Base-by-base conservation (phyloP, 345 rosid genomes). In the Fremontodendron californicum region DNA sequence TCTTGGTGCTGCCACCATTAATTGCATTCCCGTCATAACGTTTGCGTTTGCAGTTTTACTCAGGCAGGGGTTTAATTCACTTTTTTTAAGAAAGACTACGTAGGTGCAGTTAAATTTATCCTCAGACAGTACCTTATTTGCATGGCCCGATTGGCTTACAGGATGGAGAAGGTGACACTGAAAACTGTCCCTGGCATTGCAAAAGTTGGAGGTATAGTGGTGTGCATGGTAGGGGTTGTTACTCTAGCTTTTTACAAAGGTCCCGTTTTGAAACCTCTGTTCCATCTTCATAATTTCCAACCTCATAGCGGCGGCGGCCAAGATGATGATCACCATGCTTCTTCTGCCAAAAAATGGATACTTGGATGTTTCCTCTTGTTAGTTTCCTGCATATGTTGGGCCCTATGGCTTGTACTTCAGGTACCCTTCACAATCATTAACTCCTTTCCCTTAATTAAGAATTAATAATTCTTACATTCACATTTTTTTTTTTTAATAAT, bases 391-490 rank as follows among this genome's bases (percentile, higher is more conserved):
- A 29, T 45, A 37, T 71, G 55, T 27, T 82, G 82, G 85, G 68
- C 75, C 3, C 35, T 82, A 6, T 75, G 80, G 69, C 77, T 75
- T 71, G 79, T 76, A 27, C 78, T 65, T 40, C 82, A 75, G 85
- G 85, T 79, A 78, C 0, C 4, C 10, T 10, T 42, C 19, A 0
- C 21, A 5, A 6, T 13, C 65, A 35, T 49, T 16, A 49, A 49
- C 21, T 19, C 25, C 0, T 40, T 39, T 6, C 40, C 40, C 7
- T 39, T 5, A 3, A 39, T 39, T n/a, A 45, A 45, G 49, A 49
- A 49, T 16, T 49, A 16, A 5, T 39, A 3, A 6, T 9, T 42
- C 1, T 42, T 9, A 1, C 45, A 42, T 7, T 42, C 11, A 0
- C 11, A 42, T 5, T 9, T 42, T 42, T 18, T 16, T 49, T 5